A percentile compares a stretch with the other conserved stretches of the same genome.
These are phyloP conservation scores for Cyclotella sp. DNA, from an alignment of 108 stramenopile genomes.

Conservation along the genomic window DNA sequence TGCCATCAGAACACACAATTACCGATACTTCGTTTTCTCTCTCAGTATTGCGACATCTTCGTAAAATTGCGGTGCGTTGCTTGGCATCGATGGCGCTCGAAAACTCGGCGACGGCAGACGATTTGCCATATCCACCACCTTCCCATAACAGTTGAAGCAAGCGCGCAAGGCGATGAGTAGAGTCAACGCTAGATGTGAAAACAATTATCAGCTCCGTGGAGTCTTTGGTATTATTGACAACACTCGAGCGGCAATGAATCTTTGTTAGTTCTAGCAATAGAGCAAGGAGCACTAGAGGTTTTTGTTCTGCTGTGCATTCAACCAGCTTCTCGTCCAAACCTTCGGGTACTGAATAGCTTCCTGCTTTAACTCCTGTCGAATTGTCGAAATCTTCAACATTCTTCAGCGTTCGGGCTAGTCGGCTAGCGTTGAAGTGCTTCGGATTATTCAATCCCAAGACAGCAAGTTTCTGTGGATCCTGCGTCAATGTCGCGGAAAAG, in stretches of 20 bases:
- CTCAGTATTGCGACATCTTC: conserved; percentile 62
- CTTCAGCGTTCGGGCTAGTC: conserved; percentile 41
- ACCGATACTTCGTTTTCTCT: conserved; percentile 52
- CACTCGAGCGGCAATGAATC: conserved; percentile 7
- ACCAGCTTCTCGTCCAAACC: conserved; percentile 57
- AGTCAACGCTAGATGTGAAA: conserved; percentile 95
- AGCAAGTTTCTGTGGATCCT: conserved; percentile 95
- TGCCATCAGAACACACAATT: conserved; percentile 85
- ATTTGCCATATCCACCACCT: conserved; percentile 54
- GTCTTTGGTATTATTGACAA: conserved; percentile 7
- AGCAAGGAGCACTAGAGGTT: conserved; percentile 90
- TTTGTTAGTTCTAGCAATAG: conserved; percentile 68
- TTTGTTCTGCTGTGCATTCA: conserved; percentile 64
- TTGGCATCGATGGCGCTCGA: conserved; percentile 74
- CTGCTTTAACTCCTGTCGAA: conserved; percentile 30
- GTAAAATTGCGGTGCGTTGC: conserved; percentile 67
- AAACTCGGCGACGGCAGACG: conserved; percentile 69
- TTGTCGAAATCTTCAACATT: conserved; percentile 32
- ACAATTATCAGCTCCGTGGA: conserved; percentile 68
- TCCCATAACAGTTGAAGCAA: conserved; percentile 86
- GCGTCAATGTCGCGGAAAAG: conserved; percentile 94
- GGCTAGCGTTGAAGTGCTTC: conserved; percentile 85
- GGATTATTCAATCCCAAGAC: conserved; percentile 86
- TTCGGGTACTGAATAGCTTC: conserved; percentile 55
- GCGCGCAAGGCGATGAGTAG: conserved; percentile 91